Evolutionary conservation across 1,139 yeast species (phyloP), one percentile per base, ranked within the genome.

Genomic region (Hansenula lynferdii): DNA sequence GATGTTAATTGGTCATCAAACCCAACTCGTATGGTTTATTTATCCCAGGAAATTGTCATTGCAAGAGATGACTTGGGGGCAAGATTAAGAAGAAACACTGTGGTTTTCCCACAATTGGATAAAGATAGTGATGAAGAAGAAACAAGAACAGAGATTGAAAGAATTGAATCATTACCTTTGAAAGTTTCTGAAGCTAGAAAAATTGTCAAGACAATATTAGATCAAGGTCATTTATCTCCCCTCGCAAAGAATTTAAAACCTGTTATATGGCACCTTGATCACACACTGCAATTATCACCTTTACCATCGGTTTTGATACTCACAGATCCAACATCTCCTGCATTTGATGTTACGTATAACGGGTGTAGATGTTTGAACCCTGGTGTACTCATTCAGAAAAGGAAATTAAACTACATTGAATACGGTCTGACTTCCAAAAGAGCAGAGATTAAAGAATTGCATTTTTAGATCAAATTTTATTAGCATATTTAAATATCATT

Each of bases 221-320:
- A 87, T 54, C 98, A 92, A 60, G 95, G 95, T 1, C 84, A 79
- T 54, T 58, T 92, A 37, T 84, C 94, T 33, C 97, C 98, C 15
- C 87, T 89, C 55, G 66, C 78, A 5, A 61, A 69, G 22, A 62
- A 69, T 29, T 64, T 76, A 23, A 73, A 86, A 43, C 83, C 94
- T 1, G 68, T 86, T 1, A 65, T 77, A 28, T 77, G 95, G 65
- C 81, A 79, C 42, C 75, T 74, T 51, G 95, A 86, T 54, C 79
- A 80, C 48, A 65, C 78, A 2, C 67, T 92, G 41, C 70, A 84
- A 19, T 58, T 92, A 39, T 76, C 83, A 36, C 97, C 97, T 1
- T 64, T 86, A 24, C 98, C 98, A 0, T 71, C 75, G n/a, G 65
- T 80, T 1, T 43, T 85, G 11, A 63, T 87, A 1, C 50, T 90